phyloP scores from a whole-genome alignment of 768 basidiomycete species.

The Boletus pseudo-olivaceus region DNA sequence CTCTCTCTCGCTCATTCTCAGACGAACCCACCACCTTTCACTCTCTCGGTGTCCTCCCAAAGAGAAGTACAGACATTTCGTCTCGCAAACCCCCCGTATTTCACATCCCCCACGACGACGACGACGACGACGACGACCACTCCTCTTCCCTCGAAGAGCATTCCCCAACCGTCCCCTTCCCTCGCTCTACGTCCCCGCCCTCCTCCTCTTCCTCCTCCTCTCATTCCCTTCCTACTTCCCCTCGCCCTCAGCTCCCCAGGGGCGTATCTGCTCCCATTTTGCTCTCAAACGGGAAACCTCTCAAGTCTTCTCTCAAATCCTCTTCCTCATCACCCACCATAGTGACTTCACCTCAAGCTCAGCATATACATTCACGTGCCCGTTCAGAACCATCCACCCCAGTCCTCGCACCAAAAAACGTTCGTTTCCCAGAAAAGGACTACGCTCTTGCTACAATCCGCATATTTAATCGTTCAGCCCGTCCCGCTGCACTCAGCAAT shows the following conservation, averaged over 20 bases:
- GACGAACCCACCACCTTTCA: conserved; percentile 49
- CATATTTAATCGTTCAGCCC: conserved; percentile 63
- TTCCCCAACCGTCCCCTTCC: conserved; percentile 41
- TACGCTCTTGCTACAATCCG: conserved; percentile 59
- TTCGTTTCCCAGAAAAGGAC: conserved; percentile 78
- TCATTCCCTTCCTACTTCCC: no score
- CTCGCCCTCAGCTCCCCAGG: conserved; percentile 25
- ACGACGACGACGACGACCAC: conserved; percentile 28
- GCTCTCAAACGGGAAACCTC: conserved; percentile 76
- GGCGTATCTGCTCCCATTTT: conserved; percentile 43
- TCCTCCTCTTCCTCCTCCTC: neutral
- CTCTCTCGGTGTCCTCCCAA: conserved; percentile 45
- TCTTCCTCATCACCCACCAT: conserved; percentile 22
- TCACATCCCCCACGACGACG: conserved; percentile 21
- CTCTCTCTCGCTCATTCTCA: conserved; percentile 30
- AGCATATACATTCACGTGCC: conserved; percentile 28
- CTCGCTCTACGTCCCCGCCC: conserved; percentile 28
- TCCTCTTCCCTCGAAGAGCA: conserved; percentile 16
- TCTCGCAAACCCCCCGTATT: conserved; percentile 17
- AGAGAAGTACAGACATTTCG: conserved; percentile 26
- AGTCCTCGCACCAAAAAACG: conserved; percentile 61
- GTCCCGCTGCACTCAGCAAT: conserved; percentile 53
- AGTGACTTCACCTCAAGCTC: neutral
- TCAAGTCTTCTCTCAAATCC: conserved; percentile 81
- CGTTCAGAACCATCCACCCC: conserved; percentile 65